Conservation (phyloP, 2,329 filamentous ascomycete genomes). For the Colletotrichum musicola region DNA sequence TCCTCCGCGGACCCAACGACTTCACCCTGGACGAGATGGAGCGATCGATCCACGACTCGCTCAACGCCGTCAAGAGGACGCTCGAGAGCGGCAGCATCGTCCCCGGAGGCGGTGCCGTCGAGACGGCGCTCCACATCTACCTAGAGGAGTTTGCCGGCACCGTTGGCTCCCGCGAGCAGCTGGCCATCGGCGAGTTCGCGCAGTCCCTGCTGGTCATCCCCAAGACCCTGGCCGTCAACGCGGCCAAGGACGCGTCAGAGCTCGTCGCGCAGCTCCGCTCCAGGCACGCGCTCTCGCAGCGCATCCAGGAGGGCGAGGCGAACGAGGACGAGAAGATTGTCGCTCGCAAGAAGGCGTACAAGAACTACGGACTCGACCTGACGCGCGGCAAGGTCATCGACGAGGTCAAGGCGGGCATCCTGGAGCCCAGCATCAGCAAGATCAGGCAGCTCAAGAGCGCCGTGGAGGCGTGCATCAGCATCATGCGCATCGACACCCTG, state of each 20-base stretch:
- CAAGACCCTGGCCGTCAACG: conserved; percentile 96
- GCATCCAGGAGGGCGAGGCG: conserved; percentile 86
- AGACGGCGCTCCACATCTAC: conserved; percentile 99
- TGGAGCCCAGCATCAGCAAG: conserved; percentile 99
- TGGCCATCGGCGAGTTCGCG: conserved; percentile 97
- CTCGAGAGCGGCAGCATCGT: conserved; percentile 97
- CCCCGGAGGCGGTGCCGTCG: conserved; percentile 94
- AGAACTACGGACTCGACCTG: conserved; percentile 97
- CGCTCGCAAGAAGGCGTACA: conserved; percentile 96
- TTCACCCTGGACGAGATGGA: conserved; percentile 99
- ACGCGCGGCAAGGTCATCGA: conserved; percentile 91
- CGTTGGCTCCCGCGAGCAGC: conserved; percentile 95
- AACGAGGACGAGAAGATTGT: conserved; percentile 89
- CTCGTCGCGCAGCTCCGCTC: conserved; percentile 95
- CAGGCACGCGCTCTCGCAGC: conserved; percentile 93
- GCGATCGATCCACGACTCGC: conserved; percentile 95
- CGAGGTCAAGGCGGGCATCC: conserved; percentile 91
- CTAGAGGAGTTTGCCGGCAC: conserved; percentile 98
- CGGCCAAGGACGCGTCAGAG: conserved; percentile 95
- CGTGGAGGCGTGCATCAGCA: conserved; percentile 97
- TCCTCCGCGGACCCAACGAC: conserved; percentile 95
- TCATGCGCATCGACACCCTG: conserved; percentile 99
- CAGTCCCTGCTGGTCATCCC: conserved; percentile 94
- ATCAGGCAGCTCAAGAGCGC: conserved; percentile 98
- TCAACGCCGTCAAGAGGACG: conserved; percentile 97